These are phyloP conservation scores for Diplogelasinospora grovesii DNA, from an alignment of 495 filamentous ascomycete genomes.

Conservation along the genomic window DNA sequence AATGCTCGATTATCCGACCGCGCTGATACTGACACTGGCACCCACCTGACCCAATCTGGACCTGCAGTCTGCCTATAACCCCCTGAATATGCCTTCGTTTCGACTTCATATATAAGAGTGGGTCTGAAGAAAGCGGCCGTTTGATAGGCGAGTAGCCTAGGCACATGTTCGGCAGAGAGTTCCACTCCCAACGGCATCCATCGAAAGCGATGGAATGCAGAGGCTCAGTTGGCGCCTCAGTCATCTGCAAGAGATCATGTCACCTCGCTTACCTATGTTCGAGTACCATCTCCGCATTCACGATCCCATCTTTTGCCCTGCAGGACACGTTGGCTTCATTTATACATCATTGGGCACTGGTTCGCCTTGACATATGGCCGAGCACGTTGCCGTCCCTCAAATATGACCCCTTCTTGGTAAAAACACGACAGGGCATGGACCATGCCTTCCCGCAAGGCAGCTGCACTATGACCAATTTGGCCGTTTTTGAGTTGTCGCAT, in stretches of 20 bases:
- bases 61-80: neutral
- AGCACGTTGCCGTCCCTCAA: too few species aligned
- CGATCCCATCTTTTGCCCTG: constrained; percentile 1
- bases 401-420: too few species aligned
- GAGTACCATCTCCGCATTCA: constrained; percentile 1
- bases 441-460: too few species aligned
- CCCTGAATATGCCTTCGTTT: neutral
- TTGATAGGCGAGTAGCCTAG: too few species aligned
- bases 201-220: neutral
- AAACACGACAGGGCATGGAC: too few species aligned
- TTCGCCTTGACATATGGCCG: too few species aligned
- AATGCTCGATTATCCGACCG: too few species aligned
- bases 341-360: too few species aligned
- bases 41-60: neutral
- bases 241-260: neutral
- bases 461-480: too few species aligned
- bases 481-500: too few species aligned
- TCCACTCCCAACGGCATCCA: neutral
- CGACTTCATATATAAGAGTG: neutral
- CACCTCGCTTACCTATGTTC: constrained; percentile 1
- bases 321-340: neutral
- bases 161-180: neutral
- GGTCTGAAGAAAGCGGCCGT: too few species aligned
- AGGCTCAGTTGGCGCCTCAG: constrained; percentile 1
- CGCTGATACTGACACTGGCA: too few species aligned